Evolutionary conservation across 495 filamentous ascomycete species (phyloP).

Genomic region (Penicillium bialowiezense): DNA sequence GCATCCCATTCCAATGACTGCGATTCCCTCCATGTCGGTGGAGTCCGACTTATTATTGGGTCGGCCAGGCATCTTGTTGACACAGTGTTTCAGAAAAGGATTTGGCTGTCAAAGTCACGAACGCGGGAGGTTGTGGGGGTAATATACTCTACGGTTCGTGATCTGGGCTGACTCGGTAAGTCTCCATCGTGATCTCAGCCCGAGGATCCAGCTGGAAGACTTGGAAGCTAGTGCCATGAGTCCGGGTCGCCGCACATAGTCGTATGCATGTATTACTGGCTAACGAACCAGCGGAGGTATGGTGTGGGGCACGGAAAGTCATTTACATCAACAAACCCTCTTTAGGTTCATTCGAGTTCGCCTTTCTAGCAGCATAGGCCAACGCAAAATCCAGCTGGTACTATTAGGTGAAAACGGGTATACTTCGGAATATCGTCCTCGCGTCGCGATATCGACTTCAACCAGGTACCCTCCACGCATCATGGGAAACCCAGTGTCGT

Average conservation of each 20-base stretch:
- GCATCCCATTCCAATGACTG: conserved; percentile 36
- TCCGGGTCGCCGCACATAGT: conserved; percentile 7
- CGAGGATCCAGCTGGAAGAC: background rate
- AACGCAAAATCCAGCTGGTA: no score
- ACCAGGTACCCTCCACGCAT: no score
- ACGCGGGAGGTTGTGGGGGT: conserved; percentile 11
- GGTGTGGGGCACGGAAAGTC: conserved; percentile 1
- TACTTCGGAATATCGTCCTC: no score
- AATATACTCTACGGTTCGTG: conserved; percentile 7
- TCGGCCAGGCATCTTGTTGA: conserved; percentile 13
- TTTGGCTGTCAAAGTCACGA: background rate
- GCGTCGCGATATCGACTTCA: no score
- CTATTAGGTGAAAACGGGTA: no score
- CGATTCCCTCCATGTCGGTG: conserved; percentile 25
- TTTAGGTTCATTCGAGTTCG: background rate
- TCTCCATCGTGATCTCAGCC: conserved; percentile 3
- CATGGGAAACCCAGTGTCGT: no score
- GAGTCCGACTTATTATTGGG: conserved; percentile 4
- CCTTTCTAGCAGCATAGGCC: no score
- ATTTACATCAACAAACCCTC: background rate
- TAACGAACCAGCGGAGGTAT: conserved; percentile 3
- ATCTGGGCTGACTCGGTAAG: conserved; percentile 2
- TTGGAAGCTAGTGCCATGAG: conserved; percentile 2
- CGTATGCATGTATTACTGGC: conserved; percentile 14
- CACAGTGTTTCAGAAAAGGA: background rate